These are phyloP conservation scores for Plasmodium adleri DNA, from an alignment of 169 alveolate genomes.

Conservation along the genomic window DNA sequence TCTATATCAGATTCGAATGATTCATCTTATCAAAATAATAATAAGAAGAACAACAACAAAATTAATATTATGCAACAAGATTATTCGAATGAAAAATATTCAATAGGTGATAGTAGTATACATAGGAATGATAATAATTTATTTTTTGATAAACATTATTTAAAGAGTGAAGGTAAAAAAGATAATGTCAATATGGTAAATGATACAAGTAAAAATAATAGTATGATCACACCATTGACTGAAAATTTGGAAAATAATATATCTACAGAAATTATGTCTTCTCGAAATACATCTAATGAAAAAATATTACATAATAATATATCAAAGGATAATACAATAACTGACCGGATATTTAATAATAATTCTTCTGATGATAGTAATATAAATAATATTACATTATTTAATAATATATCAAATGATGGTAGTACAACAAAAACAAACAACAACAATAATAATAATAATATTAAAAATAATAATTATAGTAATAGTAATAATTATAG, in stretches of 20 bases:
- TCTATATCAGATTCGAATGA: not conserved
- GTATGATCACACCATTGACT: not conserved
- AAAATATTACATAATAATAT: slow-evolving; percentile 16
- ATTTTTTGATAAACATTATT: not conserved
- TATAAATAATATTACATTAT: not conserved
- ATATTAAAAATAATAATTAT: no score
- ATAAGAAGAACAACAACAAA: not conserved
- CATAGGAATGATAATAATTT: not conserved
- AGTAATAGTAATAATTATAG: no score
- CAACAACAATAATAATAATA: no score
- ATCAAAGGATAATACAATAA: not conserved
- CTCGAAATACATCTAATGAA: slow-evolving; percentile 35
- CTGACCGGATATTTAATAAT: not conserved
- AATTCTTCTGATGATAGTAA: slow-evolving; percentile 4
- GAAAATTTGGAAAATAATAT: not conserved
- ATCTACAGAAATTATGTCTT: slow-evolving; percentile 38
- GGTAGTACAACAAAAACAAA: not conserved
- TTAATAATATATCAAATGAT: not conserved
- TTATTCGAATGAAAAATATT: no score
- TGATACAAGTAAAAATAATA: not conserved
- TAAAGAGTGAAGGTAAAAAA: not conserved
- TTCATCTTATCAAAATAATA: not conserved
- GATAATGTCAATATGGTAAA: not conserved
- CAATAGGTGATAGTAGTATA: no score
- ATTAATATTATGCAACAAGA: no score